A percentile compares a stretch with the other conserved stretches of the same genome.
phyloP scores from a whole-genome alignment of 495 filamentous ascomycete genomes.

The Tetracladium setigerum region DNA sequence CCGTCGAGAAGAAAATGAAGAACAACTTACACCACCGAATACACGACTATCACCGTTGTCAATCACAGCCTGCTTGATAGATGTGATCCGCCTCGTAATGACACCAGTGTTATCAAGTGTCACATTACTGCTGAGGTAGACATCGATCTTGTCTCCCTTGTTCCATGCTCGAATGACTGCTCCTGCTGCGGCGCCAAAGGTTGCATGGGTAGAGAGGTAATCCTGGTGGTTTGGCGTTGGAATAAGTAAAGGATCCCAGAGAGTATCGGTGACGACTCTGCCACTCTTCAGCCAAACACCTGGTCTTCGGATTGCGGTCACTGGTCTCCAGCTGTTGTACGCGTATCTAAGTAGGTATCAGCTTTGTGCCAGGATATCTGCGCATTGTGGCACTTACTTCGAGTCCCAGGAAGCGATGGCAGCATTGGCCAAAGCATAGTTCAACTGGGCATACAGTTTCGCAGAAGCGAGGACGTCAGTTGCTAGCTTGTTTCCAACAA shows the following conservation, averaged over 20 bases:
- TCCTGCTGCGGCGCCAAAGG: constrained; percentile 27
- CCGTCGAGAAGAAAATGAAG: too few species aligned
- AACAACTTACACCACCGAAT: constrained; percentile 28
- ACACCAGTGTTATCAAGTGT: constrained; percentile 23
- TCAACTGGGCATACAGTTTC: constrained; percentile 26
- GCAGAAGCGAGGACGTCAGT: constrained; percentile 23
- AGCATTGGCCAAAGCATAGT: constrained; percentile 33
- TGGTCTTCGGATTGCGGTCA: constrained; percentile 26
- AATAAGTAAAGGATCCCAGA: constrained; percentile 25
- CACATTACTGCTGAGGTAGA: constrained; percentile 24
- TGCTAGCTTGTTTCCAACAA: constrained; percentile 20
- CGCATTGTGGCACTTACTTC: constrained; percentile 8
- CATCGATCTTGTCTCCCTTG: constrained; percentile 17
- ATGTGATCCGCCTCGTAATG: constrained; percentile 23
- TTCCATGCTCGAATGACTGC: constrained; percentile 21
- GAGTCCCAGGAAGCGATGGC: constrained; percentile 25
- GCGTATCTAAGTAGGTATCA: constrained; percentile 2
- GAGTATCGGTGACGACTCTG: constrained; percentile 16
- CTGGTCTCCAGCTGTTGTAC: constrained; percentile 26
- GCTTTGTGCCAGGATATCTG: too few species aligned
- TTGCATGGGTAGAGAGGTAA: constrained; percentile 28
- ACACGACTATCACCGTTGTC: constrained; percentile 26
- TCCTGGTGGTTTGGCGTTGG: constrained; percentile 29
- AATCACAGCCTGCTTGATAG: constrained; percentile 15
- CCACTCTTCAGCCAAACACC: constrained; percentile 20